Evolutionary conservation across 2,329 filamentous ascomycete species (phyloP).

Genomic region (Verticillium klebahnii): DNA sequence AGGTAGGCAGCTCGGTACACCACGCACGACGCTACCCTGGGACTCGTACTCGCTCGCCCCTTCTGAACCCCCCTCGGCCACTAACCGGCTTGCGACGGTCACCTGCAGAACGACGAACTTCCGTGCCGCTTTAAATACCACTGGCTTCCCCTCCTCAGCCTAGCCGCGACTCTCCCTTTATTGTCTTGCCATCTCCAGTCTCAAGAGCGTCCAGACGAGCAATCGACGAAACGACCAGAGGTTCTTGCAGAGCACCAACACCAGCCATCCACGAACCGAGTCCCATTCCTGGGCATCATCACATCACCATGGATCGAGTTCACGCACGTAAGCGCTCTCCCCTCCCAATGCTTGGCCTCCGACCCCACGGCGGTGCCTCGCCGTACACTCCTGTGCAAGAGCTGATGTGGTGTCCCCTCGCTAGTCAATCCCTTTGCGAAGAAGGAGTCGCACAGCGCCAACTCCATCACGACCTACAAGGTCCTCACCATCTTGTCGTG

Average conservation of each 20-base stretch:
- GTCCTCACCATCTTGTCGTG: conserved; percentile 69
- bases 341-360: conserved; percentile 7
- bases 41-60: not conserved
- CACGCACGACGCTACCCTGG: not conserved
- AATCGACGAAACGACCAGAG: not conserved
- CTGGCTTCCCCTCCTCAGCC: not conserved
- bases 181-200: not conserved
- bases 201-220: not conserved
- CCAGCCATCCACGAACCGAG: not conserved
- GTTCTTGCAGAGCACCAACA: not conserved
- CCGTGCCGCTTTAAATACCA: not conserved
- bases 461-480: conserved; percentile 68
- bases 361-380: not conserved
- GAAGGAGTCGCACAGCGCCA: conserved; percentile 59
- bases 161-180: not conserved
- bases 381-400: conserved; percentile 9
- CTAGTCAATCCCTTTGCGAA: conserved; percentile 73
- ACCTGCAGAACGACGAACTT: not conserved
- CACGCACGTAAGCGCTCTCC: conserved; percentile 15
- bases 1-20: not conserved
- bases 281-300: too few species aligned
- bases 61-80: not conserved
- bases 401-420: not conserved
- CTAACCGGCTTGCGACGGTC: not conserved
- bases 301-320: conserved; percentile 1